Evolutionary conservation across 306 rosid genomes (phyloP), one percentile per base, ranked within the genome.

Genomic region (Cicer chorassanicum): DNA sequence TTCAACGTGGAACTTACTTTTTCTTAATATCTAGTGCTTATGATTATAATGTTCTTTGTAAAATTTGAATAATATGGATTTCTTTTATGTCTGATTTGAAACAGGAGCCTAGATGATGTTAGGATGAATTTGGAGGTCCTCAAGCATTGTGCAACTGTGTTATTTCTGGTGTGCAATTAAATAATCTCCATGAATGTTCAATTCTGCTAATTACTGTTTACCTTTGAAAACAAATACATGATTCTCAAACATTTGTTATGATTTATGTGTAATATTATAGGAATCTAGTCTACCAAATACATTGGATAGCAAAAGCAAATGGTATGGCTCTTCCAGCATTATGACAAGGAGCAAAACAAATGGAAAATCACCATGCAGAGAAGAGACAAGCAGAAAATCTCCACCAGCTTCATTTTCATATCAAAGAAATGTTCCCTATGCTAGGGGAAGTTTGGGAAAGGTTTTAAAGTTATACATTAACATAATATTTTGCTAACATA

Each of bases 41-140:
- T 29, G 5, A 29, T 29, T 51, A 51, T 51, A 15, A 51, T 51
- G 5, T 2, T 16, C 6, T 19, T 19, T 9, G 16, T 3, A 24
- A 65, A 43, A 18, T 36, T 12, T 57, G 66, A 68, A 68, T 77
- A 44, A 64, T 13, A 48, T n/a, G 18, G n/a, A 51, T 12, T 6
- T 21, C 3, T 59, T 5, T 36, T 63, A 9, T 39, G 60, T 18
- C 10, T 60, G 6, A 64, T 60, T 13, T 72, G 65, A 67, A 38
- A 61, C 88, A 93, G 99, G 86, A 95, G 99, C 78, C 90, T 95
- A 24, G 99, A 95, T 65, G 99, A 95, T 70, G 99, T 92, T 70
- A 89, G 99, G n/a, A 92, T 95, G 99, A 95, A 95, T 75, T 81
- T 95, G 84, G 99, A 95, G 86, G 98, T 95, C 24, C 83, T 95